Evolutionary conservation across 2,329 filamentous ascomycete genomes (phyloP), one percentile per base, ranked within the genome.

Genomic region (Ophiostoma sp.): DNA sequence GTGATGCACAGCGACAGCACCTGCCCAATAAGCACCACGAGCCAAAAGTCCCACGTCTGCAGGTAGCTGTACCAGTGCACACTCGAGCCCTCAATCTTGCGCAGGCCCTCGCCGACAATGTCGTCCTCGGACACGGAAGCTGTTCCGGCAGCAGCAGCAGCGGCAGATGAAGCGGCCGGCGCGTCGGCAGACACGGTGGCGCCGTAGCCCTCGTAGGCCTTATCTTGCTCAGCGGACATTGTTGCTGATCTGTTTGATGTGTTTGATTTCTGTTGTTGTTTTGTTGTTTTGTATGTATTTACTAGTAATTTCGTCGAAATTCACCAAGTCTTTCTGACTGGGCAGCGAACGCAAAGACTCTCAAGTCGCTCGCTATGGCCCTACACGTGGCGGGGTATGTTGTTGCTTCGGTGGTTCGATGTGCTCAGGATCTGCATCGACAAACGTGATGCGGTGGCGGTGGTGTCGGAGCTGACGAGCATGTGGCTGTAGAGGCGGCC

Each of bases 1-100:
- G 94, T 97, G 80, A 96, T 95, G 82, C 93, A 94, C 71, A 99
- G 87, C 4, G 94, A 89, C 64, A 97, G 88, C 68, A 93, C 79
- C 84, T 97, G 94, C 71, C 93, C 93, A 72, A 98, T 81, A 67
- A 87, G 72, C 75, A 98, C 83, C 62, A 96, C 88, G 74, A 92
- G 82, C 87, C 93, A 98, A 78, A 99, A 98, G 78, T 97, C 92
- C 76, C 85, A 85, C 13, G 94, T 97, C 75, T 84, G 85, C 73
- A 98, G 83, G 81, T 95, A 98, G 62, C 90, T 85, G 80, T 86
- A 90, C 87, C 87, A 90, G 73, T 80, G 81, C 64, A 82, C 81
- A 39, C 83, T 82, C 74, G 79, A 80, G 69, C 81, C 79, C 79
- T 89, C 85, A 75, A 90, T 80, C 57, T 82, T 79, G 70, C 85